A percentile compares a stretch with the other conserved stretches of the same genome.
Evolutionary conservation across 352 stramenopile species (phyloP).

Genomic region (Elongisporangium senticosum): DNA sequence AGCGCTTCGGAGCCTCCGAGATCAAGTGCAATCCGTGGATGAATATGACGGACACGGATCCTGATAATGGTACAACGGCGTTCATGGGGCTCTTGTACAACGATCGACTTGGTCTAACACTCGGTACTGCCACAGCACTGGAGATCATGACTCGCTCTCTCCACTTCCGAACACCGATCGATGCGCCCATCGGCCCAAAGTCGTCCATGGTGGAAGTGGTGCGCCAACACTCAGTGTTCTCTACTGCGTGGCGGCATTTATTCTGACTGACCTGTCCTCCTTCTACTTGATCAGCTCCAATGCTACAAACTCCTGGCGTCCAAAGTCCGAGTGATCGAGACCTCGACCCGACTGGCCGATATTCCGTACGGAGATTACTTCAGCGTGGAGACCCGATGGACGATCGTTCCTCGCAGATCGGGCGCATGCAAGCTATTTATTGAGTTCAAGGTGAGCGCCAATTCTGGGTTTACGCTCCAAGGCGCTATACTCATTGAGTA

Average conservation of each 20-base stretch:
- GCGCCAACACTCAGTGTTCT: conserved; percentile 1
- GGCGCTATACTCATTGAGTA: not conserved
- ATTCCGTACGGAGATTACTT: conserved; percentile 88
- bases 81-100: too few relatives aligned
- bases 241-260: not conserved
- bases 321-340: conserved; percentile 53
- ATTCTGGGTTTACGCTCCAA: not conserved
- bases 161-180: conserved; percentile 73
- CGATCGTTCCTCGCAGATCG: conserved; percentile 42
- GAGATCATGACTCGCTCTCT: conserved; percentile 42
- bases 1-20: conserved; percentile 58
- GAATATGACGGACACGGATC: conserved; percentile 2
- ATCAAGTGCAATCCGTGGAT: conserved; percentile 72
- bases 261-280: not conserved
- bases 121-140: conserved; percentile 12
- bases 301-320: conserved; percentile 42
- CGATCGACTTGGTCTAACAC: not conserved
- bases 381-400: conserved; percentile 80
- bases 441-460: conserved; percentile 49
- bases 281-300: conserved; percentile 36
- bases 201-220: conserved; percentile 78
- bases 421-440: conserved; percentile 63
- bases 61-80: not conserved
- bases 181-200: conserved; percentile 77
- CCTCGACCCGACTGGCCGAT: conserved; percentile 71